These are phyloP conservation scores for Curvularia eragrostidis DNA, from an alignment of 2,329 filamentous ascomycete species.

Conservation along the genomic window DNA sequence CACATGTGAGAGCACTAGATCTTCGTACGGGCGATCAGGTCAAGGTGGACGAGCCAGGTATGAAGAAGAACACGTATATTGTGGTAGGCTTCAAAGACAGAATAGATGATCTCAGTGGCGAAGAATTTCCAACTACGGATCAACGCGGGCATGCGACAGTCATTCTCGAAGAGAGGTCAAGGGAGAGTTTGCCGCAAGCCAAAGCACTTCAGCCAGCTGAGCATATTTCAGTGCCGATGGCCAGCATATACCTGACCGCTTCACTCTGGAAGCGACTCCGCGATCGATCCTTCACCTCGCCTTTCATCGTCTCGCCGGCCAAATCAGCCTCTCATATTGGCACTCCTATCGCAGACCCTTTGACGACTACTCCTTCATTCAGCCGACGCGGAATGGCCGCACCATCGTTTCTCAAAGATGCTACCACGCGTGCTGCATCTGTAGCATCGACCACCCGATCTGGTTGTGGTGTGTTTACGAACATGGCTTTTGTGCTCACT, in stretches of 20 bases:
- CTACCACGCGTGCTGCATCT: conserved; percentile 36
- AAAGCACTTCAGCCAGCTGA: conserved; percentile 26
- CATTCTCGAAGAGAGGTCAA: conserved; percentile 50
- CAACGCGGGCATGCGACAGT: conserved; percentile 51
- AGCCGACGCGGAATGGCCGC: conserved; percentile 50
- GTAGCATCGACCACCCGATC: conserved; percentile 36
- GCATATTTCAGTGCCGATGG: conserved; percentile 50
- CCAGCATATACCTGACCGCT: conserved; percentile 53
- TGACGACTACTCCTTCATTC: conserved; percentile 58
- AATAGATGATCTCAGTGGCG: conserved; percentile 27
- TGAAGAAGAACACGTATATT: conserved; percentile 55
- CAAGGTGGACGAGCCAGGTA: conserved; percentile 55
- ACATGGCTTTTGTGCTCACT: conserved; percentile 89
- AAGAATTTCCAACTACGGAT: conserved; percentile 51
- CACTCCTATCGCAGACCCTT: conserved; percentile 45
- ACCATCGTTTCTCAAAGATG: conserved; percentile 37
- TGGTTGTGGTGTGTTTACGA: conserved; percentile 66
- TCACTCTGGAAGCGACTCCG: conserved; percentile 53
- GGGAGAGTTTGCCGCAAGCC: conserved; percentile 46
- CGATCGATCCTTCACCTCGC: conserved; percentile 47
- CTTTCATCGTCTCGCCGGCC: conserved; percentile 24
- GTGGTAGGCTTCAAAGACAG: conserved; percentile 54
- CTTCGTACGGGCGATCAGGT: conserved; percentile 54
- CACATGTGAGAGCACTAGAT: conserved; percentile 52
- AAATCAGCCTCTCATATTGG: conserved; percentile 30